Conservation (phyloP, 2,329 filamentous ascomycete genomes). For the Penicillium sp. region DNA sequence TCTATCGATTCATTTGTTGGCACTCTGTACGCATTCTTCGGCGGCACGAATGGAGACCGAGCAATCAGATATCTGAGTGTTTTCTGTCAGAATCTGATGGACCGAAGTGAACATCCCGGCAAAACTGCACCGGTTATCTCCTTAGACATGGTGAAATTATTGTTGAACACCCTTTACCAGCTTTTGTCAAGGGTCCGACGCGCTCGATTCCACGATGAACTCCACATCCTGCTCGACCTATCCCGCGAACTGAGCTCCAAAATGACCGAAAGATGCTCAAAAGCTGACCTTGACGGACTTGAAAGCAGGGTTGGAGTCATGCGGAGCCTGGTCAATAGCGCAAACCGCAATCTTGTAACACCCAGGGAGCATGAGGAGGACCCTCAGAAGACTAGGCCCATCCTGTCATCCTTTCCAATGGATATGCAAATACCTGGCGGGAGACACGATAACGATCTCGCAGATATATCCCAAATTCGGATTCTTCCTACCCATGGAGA, state of each 20-base stretch:
- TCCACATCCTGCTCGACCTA: slow-evolving; percentile 3
- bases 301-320: slow-evolving; percentile 10
- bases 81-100: slow-evolving; percentile 1
- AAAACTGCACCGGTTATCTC: not conserved
- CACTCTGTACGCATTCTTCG: slow-evolving; percentile 11
- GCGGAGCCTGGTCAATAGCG: not conserved
- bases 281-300: slow-evolving; percentile 8
- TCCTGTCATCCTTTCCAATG: slow-evolving; percentile 8
- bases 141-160: not conserved
- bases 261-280: not conserved
- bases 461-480: slow-evolving; percentile 5
- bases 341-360: not conserved
- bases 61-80: slow-evolving; percentile 9
- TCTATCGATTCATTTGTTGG: slow-evolving; percentile 12
- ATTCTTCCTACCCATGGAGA: slow-evolving; percentile 12
- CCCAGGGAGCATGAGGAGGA: not conserved
- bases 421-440: slow-evolving; percentile 10
- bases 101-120: not conserved
- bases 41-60: slow-evolving; percentile 13
- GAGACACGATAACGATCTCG: slow-evolving; percentile 14
- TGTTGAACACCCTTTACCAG: slow-evolving; percentile 9
- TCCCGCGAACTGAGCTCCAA: not conserved
- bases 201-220: slow-evolving; percentile 7
- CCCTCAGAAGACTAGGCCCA: not conserved
- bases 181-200: slow-evolving; percentile 7